Evolutionary conservation across 192 early-diverging fungal genomes (phyloP).

Genomic region (Coemansia sp.): DNA sequence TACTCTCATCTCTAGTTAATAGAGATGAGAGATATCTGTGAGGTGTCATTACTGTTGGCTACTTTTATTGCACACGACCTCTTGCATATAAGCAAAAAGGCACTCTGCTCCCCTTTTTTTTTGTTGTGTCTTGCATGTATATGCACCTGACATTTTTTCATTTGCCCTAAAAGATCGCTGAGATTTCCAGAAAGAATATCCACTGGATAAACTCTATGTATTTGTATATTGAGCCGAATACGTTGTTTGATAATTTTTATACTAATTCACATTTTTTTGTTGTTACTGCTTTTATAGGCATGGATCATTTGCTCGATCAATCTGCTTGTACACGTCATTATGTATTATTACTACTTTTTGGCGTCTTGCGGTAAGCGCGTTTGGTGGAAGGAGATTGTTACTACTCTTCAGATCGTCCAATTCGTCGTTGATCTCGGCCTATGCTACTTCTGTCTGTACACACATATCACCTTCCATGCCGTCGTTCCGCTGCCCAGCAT

Average conservation of each 20-base stretch:
- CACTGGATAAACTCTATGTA: not conserved
- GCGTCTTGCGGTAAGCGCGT: slow-evolving; percentile 75
- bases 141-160: not conserved
- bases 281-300: slow-evolving; percentile 28
- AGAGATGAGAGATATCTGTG: not conserved
- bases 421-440: slow-evolving; percentile 85
- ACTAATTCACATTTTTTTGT: slow-evolving; percentile 1
- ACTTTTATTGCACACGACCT: not conserved
- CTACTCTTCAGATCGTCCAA: slow-evolving; percentile 91
- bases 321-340: slow-evolving; percentile 87
- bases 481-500: slow-evolving; percentile 64
- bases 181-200: not conserved
- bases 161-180: not conserved
- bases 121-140: not conserved
- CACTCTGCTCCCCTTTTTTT: not conserved
- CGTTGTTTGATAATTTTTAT: too few species aligned
- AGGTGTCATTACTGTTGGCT: slow-evolving; percentile 1
- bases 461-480: slow-evolving; percentile 72
- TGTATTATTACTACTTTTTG: slow-evolving; percentile 93
- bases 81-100: not conserved
- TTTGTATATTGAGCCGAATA: not conserved
- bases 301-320: slow-evolving; percentile 70
- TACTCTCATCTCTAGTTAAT: not conserved
- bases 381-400: slow-evolving; percentile 95
- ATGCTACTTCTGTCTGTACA: slow-evolving; percentile 86